Conservation (phyloP, 345 rosid genomes). For the Eucalyptus globulus region DNA sequence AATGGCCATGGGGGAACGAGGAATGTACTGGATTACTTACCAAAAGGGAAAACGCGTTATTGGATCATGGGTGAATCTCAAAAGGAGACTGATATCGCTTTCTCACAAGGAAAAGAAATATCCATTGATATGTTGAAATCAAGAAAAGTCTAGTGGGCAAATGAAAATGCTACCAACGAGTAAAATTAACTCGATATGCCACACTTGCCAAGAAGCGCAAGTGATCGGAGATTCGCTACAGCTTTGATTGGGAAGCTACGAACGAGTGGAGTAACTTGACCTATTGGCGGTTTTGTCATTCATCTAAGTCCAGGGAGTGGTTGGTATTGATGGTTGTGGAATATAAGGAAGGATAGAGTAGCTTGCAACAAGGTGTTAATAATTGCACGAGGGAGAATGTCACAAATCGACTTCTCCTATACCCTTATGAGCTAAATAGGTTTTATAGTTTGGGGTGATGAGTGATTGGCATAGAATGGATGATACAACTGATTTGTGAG, state of each 20-base stretch:
- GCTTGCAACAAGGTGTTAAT: not conserved
- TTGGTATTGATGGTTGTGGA: not conserved
- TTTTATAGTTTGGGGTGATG: accelerated
- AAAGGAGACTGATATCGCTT: accelerated
- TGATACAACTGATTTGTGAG: not conserved
- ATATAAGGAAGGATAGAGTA: not conserved
- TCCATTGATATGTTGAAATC: not conserved
- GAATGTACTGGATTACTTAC: accelerated
- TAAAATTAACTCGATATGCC: accelerated
- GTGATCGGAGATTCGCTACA: accelerated
- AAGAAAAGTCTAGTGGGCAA: not conserved
- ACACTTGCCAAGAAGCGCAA: not conserved
- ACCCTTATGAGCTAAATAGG: accelerated
- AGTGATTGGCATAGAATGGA: not conserved
- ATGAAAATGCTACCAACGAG: not conserved
- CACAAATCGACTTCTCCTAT: accelerated
- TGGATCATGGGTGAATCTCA: not conserved
- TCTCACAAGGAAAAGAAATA: no score
- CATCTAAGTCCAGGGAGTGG: accelerated
- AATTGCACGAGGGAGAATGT: accelerated
- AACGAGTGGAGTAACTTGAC: not conserved
- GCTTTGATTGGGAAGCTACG: not conserved
- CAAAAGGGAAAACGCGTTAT: not conserved
- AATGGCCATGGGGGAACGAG: accelerated
- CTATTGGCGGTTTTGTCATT: not conserved